Base-by-base conservation (phyloP, 164 flowering plant species). In the Berberis thunbergii region DNA sequence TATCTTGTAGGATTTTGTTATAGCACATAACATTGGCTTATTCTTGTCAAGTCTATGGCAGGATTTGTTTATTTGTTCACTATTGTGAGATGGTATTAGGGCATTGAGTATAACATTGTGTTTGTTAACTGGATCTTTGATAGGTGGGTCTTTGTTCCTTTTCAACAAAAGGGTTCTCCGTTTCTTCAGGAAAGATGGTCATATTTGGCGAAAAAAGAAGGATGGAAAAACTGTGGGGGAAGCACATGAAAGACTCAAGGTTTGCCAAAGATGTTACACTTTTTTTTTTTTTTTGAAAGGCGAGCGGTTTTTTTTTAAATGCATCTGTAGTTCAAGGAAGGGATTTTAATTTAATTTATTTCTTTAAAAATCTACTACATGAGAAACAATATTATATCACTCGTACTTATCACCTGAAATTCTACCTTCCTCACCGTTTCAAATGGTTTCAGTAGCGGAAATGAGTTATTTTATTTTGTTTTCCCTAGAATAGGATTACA, bases 231-330 rank as follows among this genome's bases (percentile, higher is more conserved):
- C 93, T 58, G 88, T 94, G 68, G 96, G 88, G 55, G 99, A 94
- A 80, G 97, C 96, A 54, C 99, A 95, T 72, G 99, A 91, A 63
- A 78, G 96, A 45, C 89, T 95, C 4, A 95, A 95, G 97, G 99
- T 88, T 64, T 64, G 77, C 64, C 26, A 4, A 38, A 26, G 57
- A 8, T 53, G 4, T 53, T 54, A 13, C 4, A 38, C 41, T n/a
- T 6, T 52, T 6, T 52, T 6, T n/a, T n/a, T 52, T 10, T 6
- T 10, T 9, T 6, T 52, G 3, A 52, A 6, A 6, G 3, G n/a
- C 3, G 4, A 7, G 8, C 8, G 4, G 8, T 46, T 4, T 46
- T 4, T 46, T 4, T 46, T 4, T 46, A 46, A 4, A 46, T 46
- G 8, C 8, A 46, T 1, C 4, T 46, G 8, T 4, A 26, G 26